Percentiles rank a stretch among this genome's conserved stretches.
phyloP scores from a whole-genome alignment of 2,329 filamentous ascomycete species.

The Fusarium sp. region DNA sequence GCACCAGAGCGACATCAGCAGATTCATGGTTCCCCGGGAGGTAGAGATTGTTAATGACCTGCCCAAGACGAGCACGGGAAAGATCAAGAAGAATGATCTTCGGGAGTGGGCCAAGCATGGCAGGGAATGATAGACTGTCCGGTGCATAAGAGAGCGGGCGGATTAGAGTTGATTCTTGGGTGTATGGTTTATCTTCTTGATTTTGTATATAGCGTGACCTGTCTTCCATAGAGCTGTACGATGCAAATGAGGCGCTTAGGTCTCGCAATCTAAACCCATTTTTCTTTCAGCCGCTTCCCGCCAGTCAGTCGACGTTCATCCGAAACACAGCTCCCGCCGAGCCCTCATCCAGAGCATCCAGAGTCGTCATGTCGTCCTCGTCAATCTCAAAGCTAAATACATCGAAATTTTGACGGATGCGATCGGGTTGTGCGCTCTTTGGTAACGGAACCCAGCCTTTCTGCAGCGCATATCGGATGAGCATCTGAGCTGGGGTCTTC shows the following conservation, averaged over 20 bases:
- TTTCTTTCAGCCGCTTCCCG: background rate
- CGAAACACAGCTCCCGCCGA: slow-evolving; percentile 51
- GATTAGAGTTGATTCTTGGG: slow-evolving; percentile 3
- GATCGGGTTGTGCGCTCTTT: slow-evolving; percentile 73
- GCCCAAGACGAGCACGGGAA: slow-evolving; percentile 97
- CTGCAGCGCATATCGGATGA: slow-evolving; percentile 79
- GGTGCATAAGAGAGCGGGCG: background rate
- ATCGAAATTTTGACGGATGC: slow-evolving; percentile 73
- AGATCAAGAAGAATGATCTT: slow-evolving; percentile 95
- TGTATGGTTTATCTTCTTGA: background rate
- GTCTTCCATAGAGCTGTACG: slow-evolving; percentile 10
- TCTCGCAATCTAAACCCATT: background rate
- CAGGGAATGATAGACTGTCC: slow-evolving; percentile 25
- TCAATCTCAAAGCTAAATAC: slow-evolving; percentile 74
- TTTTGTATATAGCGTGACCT: slow-evolving; percentile 19
- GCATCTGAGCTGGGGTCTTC: slow-evolving; percentile 75
- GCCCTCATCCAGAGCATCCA: slow-evolving; percentile 53
- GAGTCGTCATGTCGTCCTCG: slow-evolving; percentile 67
- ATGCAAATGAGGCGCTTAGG: slow-evolving; percentile 11
- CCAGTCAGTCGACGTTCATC: slow-evolving; percentile 44
- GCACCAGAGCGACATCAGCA: slow-evolving; percentile 83
- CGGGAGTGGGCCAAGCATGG: slow-evolving; percentile 80
- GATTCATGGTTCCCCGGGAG: slow-evolving; percentile 87
- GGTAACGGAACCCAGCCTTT: slow-evolving; percentile 79
- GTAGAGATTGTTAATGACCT: slow-evolving; percentile 87